These are phyloP conservation scores for Neofusicoccum sp. DNA, from an alignment of 2,329 filamentous ascomycete species.

Conservation along the genomic window DNA sequence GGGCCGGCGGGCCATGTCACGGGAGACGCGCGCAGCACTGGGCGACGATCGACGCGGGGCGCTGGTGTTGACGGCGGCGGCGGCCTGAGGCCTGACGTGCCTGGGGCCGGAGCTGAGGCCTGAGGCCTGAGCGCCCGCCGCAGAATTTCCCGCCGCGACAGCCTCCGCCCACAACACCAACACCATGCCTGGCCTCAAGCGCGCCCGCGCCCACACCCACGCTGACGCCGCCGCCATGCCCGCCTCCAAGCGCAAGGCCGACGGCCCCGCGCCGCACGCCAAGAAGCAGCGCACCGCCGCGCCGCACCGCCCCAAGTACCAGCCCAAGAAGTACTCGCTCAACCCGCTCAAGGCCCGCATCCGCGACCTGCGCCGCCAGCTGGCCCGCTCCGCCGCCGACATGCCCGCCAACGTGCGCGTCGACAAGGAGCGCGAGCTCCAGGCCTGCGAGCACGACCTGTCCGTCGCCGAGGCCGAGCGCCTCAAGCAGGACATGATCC, in stretches of 20 bases:
- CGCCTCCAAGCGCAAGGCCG: constrained; percentile 11
- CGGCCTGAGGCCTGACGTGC: background rate
- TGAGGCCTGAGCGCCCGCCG: background rate
- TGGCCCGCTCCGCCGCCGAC: constrained; percentile 60
- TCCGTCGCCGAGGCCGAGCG: constrained; percentile 61
- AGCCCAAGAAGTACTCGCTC: constrained; percentile 36
- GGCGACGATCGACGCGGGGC: background rate
- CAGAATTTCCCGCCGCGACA: constrained; percentile 13
- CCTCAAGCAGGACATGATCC: constrained; percentile 69
- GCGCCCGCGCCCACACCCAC: background rate
- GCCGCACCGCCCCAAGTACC: background rate
- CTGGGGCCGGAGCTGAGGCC: background rate
- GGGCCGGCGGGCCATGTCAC: constrained; percentile 13
- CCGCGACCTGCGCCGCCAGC: constrained; percentile 67
- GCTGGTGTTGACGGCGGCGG: background rate
- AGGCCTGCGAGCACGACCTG: constrained; percentile 67
- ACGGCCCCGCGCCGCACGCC: constrained; percentile 19
- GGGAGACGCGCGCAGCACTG: constrained; percentile 10
- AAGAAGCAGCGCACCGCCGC: constrained; percentile 30
- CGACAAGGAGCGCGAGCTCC: constrained; percentile 73
- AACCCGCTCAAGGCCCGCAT: constrained; percentile 72
- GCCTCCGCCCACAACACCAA: background rate
- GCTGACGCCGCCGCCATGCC: background rate
- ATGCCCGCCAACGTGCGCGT: constrained; percentile 69
- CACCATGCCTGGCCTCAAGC: constrained; percentile 19